phyloP scores from a whole-genome alignment of 2,329 filamentous ascomycete species.

The Arthrobotrys sphaeroides region DNA sequence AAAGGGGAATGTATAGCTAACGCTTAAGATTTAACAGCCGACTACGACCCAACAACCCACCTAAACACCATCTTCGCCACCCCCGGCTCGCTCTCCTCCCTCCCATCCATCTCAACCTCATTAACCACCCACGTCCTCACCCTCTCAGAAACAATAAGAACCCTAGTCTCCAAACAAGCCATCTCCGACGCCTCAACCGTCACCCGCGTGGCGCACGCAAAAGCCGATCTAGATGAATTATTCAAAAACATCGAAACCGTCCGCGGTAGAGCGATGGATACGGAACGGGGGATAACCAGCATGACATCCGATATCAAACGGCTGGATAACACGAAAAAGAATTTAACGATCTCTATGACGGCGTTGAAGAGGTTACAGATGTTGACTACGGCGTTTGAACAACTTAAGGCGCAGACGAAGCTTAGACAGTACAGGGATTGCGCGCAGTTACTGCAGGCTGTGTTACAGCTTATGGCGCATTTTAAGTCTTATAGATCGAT shows the following conservation, averaged over 20 bases:
- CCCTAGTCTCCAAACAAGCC: constrained; percentile 78
- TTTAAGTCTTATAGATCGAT: constrained; percentile 98
- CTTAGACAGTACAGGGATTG: constrained; percentile 94
- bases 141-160: constrained; percentile 78
- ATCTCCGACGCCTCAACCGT: constrained; percentile 87
- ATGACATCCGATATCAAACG: constrained; percentile 99
- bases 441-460: constrained; percentile 89
- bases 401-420: constrained; percentile 82
- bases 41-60: constrained; percentile 93
- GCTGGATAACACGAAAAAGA: constrained; percentile 93
- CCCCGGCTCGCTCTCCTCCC: constrained; percentile 81
- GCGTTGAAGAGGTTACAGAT: constrained; percentile 96
- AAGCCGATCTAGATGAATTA: constrained; percentile 85
- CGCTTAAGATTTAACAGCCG: constrained; percentile 64
- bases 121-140: constrained; percentile 82
- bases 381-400: constrained; percentile 98
- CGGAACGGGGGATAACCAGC: constrained; percentile 93
- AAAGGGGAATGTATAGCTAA: background rate
- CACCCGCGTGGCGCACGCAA: constrained; percentile 88
- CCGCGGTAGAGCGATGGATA: constrained; percentile 85
- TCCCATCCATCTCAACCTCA: constrained; percentile 76
- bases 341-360: constrained; percentile 96
- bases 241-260: constrained; percentile 96
- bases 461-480: constrained; percentile 96
- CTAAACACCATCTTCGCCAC: constrained; percentile 94